Percentiles rank a stretch among this genome's conserved stretches.
These are phyloP conservation scores for Acorus calamus DNA, from an alignment of 106 monocot species.

Conservation along the genomic window DNA sequence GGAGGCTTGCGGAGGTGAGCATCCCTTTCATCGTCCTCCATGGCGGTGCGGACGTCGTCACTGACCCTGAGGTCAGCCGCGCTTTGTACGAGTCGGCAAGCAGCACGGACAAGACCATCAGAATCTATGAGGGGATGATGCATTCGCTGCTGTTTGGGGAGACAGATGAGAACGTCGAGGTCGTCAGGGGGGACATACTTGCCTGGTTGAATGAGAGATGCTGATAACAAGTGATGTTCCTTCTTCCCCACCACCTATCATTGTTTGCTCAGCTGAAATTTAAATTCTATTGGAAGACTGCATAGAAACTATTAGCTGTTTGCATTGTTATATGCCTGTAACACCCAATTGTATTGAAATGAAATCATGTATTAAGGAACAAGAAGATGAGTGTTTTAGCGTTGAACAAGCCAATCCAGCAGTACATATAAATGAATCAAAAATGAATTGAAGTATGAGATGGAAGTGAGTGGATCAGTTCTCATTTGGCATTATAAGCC, in stretches of 20 bases:
- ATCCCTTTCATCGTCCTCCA: conserved; percentile 76
- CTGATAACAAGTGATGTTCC: background rate
- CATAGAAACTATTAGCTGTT: too few relatives aligned
- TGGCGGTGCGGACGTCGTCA: conserved; percentile 77
- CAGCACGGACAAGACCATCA: conserved; percentile 71
- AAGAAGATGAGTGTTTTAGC: too few relatives aligned
- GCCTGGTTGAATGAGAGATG: conserved; percentile 48
- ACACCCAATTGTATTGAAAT: too few relatives aligned
- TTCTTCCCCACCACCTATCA: too few relatives aligned
- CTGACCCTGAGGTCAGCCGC: conserved; percentile 66
- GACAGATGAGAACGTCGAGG: conserved; percentile 51
- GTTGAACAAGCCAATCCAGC: too few relatives aligned
- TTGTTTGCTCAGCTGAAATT: too few relatives aligned
- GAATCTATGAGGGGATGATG: conserved; percentile 82
- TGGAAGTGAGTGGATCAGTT: conserved; percentile 10
- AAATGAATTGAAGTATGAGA: too few relatives aligned
- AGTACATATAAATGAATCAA: too few relatives aligned
- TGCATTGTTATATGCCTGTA: too few relatives aligned
- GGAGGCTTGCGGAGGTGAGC: conserved; percentile 40
- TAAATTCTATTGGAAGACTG: too few relatives aligned
- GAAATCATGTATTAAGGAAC: too few relatives aligned
- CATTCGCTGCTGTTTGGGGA: conserved; percentile 87
- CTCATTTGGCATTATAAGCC: conserved; percentile 49
- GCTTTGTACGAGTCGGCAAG: conserved; percentile 46
- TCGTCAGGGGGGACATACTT: conserved; percentile 51